These are phyloP conservation scores for Xerocomus spinulosus DNA, from an alignment of 768 basidiomycete genomes.

Conservation along the genomic window DNA sequence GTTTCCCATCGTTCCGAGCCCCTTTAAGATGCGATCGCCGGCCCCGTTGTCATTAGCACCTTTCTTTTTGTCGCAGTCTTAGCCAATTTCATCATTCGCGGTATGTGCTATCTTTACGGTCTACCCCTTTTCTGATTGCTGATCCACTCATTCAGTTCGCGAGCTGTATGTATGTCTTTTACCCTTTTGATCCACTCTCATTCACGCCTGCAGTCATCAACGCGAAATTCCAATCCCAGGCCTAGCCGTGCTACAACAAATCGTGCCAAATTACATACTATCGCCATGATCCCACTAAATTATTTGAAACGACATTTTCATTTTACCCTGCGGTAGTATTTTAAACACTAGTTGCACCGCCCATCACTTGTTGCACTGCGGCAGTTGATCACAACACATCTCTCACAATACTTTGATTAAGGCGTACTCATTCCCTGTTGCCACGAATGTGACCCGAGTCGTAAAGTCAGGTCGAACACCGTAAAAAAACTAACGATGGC, in stretches of 20 bases:
- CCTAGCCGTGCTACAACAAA: constrained; percentile 20
- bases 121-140: constrained; percentile 2
- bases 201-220: constrained; percentile 19
- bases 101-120: constrained; percentile 40
- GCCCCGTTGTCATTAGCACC: constrained; percentile 78
- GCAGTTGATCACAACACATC: too few relatives aligned
- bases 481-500: neutral
- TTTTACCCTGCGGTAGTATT: too few relatives aligned
- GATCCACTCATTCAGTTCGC: constrained; percentile 39
- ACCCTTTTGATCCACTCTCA: neutral
- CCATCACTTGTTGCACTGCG: too few relatives aligned
- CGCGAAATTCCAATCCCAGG: constrained; percentile 29
- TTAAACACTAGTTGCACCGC: too few relatives aligned
- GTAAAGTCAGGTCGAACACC: too few relatives aligned
- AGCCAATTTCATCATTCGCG: constrained; percentile 82
- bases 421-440: too few relatives aligned
- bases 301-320: neutral
- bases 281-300: constrained; percentile 6
- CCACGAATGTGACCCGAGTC: too few relatives aligned
- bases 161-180: constrained; percentile 46
- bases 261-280: constrained; percentile 18
- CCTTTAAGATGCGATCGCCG: constrained; percentile 65
- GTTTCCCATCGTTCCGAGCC: neutral
- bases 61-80: constrained; percentile 85
- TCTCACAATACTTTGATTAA: too few relatives aligned